These are phyloP conservation scores for Monosporascus sp. DNA, from an alignment of 2,329 filamentous ascomycete species.

Conservation along the genomic window DNA sequence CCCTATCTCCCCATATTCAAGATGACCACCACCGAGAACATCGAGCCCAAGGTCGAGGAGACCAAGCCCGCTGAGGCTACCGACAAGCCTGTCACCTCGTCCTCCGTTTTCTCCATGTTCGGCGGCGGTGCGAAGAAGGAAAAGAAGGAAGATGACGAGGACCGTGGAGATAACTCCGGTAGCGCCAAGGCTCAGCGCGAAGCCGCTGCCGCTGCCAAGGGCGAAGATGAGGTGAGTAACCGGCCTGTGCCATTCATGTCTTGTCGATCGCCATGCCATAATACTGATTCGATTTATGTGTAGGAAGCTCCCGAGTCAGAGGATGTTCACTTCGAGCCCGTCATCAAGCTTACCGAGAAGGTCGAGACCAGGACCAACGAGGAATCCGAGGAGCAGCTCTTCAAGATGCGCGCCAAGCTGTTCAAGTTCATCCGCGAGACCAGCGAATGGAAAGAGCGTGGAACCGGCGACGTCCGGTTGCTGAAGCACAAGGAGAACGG, in stretches of 20 bases:
- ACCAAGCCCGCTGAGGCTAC: slow-evolving; percentile 35
- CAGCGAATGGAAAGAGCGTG: slow-evolving; percentile 98
- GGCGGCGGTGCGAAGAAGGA: slow-evolving; percentile 96
- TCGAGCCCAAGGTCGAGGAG: slow-evolving; percentile 52
- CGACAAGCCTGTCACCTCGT: slow-evolving; percentile 45
- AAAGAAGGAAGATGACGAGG: slow-evolving; percentile 80
- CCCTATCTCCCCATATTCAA: slow-evolving; percentile 18
- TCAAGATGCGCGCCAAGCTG: slow-evolving; percentile 99
- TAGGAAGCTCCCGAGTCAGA: slow-evolving; percentile 78
- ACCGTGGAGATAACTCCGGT: slow-evolving; percentile 80
- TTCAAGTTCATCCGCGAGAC: slow-evolving; percentile 94
- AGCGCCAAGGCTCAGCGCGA: slow-evolving; percentile 76
- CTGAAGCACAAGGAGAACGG: slow-evolving; percentile 98
- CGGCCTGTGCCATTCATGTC: slow-evolving; percentile 3
- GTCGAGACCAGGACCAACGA: slow-evolving; percentile 97
- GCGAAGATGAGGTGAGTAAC: slow-evolving; percentile 46
- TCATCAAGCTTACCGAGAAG: slow-evolving; percentile 93
- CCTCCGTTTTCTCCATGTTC: slow-evolving; percentile 94
- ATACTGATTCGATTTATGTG: slow-evolving; percentile 12
- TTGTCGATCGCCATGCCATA: neutral
- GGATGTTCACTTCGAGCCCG: slow-evolving; percentile 95
- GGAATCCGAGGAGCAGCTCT: slow-evolving; percentile 92
- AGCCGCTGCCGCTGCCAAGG: slow-evolving; percentile 53
- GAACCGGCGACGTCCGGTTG: slow-evolving; percentile 91
- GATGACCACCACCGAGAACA: slow-evolving; percentile 46